Conservation (phyloP, 108 stramenopile species). For the Pseudonitzschia multiseries region DNA sequence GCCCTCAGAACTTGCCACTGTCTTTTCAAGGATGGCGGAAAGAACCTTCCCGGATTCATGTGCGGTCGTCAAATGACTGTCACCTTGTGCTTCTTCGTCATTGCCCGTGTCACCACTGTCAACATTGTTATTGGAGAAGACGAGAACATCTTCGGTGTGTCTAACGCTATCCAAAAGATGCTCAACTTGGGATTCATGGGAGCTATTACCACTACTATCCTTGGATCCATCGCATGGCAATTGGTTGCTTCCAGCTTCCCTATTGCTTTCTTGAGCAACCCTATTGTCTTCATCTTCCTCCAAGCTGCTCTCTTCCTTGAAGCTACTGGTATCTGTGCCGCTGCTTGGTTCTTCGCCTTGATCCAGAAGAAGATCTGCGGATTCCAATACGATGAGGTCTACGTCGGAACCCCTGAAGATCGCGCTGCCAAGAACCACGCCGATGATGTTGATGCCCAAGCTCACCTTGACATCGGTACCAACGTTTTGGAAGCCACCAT, state of each 20-base stretch:
- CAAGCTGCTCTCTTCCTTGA: conserved; percentile 53
- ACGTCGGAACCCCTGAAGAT: conserved; percentile 56
- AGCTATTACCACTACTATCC: conserved; percentile 80
- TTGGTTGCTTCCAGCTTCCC: conserved; percentile 74
- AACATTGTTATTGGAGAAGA: conserved; percentile 45
- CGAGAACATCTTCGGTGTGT: conserved; percentile 71
- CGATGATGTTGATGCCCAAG: neutral
- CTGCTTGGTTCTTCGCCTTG: conserved; percentile 64
- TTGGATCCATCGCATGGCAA: conserved; percentile 79
- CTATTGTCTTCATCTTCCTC: conserved; percentile 58
- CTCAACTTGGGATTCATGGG: conserved; percentile 82
- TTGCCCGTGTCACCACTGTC: conserved; percentile 65
- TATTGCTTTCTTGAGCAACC: conserved; percentile 64
- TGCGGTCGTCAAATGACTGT: conserved; percentile 82
- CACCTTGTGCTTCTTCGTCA: conserved; percentile 62
- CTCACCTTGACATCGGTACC: conserved; percentile 13
- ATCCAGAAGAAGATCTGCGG: conserved; percentile 44
- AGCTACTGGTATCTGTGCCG: conserved; percentile 59
- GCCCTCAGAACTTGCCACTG: conserved; percentile 61
- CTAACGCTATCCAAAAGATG: conserved; percentile 62
- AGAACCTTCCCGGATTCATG: conserved; percentile 79
- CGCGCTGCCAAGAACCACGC: conserved; percentile 44
- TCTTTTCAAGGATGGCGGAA: conserved; percentile 65
- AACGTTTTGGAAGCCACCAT: conserved; percentile 1
- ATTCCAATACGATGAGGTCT: conserved; percentile 69